phyloP scores from a whole-genome alignment of 2,329 filamentous ascomycete species.

The Aspergillus fijiensis region DNA sequence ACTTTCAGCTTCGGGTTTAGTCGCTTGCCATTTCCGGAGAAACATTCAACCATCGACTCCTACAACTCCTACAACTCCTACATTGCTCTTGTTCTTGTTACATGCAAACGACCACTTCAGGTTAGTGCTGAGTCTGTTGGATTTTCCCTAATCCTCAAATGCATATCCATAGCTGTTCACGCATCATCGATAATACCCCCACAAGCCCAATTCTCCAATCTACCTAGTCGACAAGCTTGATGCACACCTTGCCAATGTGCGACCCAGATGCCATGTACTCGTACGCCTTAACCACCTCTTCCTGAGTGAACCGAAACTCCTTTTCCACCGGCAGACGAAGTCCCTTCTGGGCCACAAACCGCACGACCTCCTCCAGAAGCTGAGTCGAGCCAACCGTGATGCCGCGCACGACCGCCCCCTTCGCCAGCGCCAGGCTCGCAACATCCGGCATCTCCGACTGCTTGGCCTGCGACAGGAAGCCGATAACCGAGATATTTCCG shows the following conservation, averaged over 20 bases:
- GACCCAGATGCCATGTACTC: conserved; percentile 5
- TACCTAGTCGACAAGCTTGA: neutral
- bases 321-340: conserved; percentile 7
- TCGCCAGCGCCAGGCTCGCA: conserved; percentile 5
- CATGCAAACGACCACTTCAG: neutral
- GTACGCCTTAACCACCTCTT: conserved; percentile 4
- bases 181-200: neutral
- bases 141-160: too few relatives aligned
- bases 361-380: conserved; percentile 7
- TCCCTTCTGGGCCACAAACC: conserved; percentile 3
- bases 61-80: neutral
- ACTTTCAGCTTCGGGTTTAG: neutral
- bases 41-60: neutral
- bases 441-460: conserved; percentile 10
- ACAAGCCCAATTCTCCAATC: too few relatives aligned
- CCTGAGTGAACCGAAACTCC: conserved; percentile 5
- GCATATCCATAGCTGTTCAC: neutral
- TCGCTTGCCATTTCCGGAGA: neutral
- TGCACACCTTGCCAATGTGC: conserved; percentile 12
- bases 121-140: too few relatives aligned
- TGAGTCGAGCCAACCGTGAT: conserved; percentile 6
- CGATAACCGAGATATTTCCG: conserved; percentile 6
- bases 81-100: neutral
- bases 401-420: conserved; percentile 8
- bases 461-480: conserved; percentile 5